Conservation (phyloP, 2,329 filamentous ascomycete genomes). For the Ascochyta lentis region DNA sequence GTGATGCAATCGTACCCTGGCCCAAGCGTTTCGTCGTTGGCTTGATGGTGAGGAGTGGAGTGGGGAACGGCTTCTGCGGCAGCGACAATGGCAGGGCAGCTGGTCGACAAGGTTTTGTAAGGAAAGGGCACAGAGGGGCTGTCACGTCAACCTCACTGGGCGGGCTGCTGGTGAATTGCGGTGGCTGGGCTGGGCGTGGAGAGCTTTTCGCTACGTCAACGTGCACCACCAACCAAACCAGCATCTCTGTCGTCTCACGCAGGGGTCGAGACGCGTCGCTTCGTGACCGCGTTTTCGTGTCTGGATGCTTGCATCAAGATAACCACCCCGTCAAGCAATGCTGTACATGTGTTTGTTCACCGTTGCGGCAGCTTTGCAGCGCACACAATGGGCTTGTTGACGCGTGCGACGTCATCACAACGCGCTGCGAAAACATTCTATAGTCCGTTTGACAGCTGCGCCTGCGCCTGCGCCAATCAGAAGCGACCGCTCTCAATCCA, state of each 20-base stretch:
- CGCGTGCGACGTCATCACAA: slow-evolving; percentile 5
- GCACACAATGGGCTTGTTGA: background rate
- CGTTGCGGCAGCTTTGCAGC: background rate
- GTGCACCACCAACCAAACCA: slow-evolving; percentile 8
- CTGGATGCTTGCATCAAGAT: background rate
- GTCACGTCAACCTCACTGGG: background rate
- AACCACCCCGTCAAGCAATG: background rate
- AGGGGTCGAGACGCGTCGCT: slow-evolving; percentile 18
- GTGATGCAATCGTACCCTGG: slow-evolving; percentile 7
- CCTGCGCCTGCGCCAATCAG: slow-evolving; percentile 7
- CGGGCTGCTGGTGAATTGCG: slow-evolving; percentile 7
- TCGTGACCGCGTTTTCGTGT: slow-evolving; percentile 7
- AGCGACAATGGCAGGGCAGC: slow-evolving; percentile 9
- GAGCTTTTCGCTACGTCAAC: slow-evolving; percentile 18
- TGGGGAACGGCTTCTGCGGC: slow-evolving; percentile 7
- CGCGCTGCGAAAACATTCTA: background rate
- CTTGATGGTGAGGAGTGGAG: background rate
- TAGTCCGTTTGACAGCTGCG: slow-evolving; percentile 2
- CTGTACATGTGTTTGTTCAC: background rate
- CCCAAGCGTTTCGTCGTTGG: slow-evolving; percentile 7
- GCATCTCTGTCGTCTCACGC: slow-evolving; percentile 11
- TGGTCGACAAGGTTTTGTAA: slow-evolving; percentile 10
- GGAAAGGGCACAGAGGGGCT: slow-evolving; percentile 6
- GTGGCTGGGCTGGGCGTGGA: slow-evolving; percentile 15
- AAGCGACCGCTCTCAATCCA: slow-evolving; percentile 1